Evolutionary conservation across 345 rosid genomes (phyloP).

Genomic region (Syzygium aromaticum): DNA sequence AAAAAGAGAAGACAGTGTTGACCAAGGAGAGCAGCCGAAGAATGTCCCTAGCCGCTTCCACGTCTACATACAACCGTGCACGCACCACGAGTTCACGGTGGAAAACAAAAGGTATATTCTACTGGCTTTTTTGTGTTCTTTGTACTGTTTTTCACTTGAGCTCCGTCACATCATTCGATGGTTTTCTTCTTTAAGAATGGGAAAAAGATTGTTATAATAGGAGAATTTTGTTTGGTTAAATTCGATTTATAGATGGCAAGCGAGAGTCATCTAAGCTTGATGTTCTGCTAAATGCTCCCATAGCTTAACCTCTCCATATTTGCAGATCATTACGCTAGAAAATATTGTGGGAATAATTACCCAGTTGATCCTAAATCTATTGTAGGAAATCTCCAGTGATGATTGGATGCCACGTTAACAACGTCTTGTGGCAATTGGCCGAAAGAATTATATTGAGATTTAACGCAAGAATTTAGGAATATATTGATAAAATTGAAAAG

Average conservation of each 20-base stretch:
- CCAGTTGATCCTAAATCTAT: too few species aligned
- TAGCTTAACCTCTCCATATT: background rate
- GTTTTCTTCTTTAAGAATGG: background rate
- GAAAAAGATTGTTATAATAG: background rate
- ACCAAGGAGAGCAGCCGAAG: background rate
- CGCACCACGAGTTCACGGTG: background rate
- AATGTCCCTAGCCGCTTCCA: background rate
- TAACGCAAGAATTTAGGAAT: fast-evolving
- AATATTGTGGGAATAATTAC: background rate
- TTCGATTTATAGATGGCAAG: background rate
- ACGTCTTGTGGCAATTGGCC: background rate
- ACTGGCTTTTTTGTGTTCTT: background rate
- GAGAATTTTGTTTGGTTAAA: background rate
- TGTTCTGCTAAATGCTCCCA: background rate
- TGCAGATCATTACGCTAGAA: background rate
- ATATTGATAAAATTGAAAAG: fast-evolving
- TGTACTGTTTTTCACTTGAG: background rate
- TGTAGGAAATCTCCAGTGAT: too few species aligned
- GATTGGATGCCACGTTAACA: background rate
- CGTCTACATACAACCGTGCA: background rate
- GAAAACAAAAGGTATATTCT: background rate
- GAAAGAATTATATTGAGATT: background rate
- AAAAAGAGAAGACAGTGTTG: background rate
- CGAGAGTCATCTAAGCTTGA: background rate
- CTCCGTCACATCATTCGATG: background rate